Percentiles rank a stretch among this genome's conserved stretches.
These are phyloP conservation scores for Vararia minispora DNA, from an alignment of 768 basidiomycete genomes.

Conservation along the genomic window DNA sequence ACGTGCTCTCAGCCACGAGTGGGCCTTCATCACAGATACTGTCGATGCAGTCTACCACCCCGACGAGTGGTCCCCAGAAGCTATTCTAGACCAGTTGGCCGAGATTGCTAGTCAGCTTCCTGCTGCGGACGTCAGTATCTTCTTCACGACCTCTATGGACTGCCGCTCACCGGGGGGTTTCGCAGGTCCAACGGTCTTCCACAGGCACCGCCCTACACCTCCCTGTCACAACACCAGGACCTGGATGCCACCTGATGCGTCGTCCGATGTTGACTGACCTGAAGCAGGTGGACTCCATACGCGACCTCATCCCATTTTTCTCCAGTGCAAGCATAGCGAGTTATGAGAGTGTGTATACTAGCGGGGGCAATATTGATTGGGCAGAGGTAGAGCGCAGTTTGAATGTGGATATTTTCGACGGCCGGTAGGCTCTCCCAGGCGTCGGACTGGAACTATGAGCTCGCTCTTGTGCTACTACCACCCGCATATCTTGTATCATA, in stretches of 20 bases:
- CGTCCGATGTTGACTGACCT: constrained; percentile 60
- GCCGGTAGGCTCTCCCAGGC: too few relatives aligned
- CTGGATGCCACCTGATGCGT: too few relatives aligned
- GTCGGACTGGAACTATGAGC: too few relatives aligned
- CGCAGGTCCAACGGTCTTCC: too few relatives aligned
- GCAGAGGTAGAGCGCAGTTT: constrained; percentile 74
- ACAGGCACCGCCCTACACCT: too few relatives aligned
- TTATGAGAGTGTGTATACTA: constrained; percentile 85
- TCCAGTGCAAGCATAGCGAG: constrained; percentile 78
- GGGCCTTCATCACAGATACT: constrained; percentile 98
- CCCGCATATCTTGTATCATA: too few relatives aligned
- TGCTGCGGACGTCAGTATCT: constrained; percentile 20
- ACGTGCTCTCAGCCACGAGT: constrained; percentile 61
- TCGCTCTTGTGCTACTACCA: too few relatives aligned
- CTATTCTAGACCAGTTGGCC: constrained; percentile 84
- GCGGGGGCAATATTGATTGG: constrained; percentile 80
- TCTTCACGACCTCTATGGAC: too few relatives aligned
- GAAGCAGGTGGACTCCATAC: constrained; percentile 72
- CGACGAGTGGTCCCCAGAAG: constrained; percentile 71
- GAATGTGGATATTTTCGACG: constrained; percentile 86
- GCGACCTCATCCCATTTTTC: constrained; percentile 86
- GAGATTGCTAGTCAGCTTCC: constrained; percentile 72
- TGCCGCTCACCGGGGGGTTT: too few relatives aligned
- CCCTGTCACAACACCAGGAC: too few relatives aligned
- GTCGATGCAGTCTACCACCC: constrained; percentile 90